Base-by-base conservation (phyloP, 768 basidiomycete species). In the Lactarius indigo region DNA sequence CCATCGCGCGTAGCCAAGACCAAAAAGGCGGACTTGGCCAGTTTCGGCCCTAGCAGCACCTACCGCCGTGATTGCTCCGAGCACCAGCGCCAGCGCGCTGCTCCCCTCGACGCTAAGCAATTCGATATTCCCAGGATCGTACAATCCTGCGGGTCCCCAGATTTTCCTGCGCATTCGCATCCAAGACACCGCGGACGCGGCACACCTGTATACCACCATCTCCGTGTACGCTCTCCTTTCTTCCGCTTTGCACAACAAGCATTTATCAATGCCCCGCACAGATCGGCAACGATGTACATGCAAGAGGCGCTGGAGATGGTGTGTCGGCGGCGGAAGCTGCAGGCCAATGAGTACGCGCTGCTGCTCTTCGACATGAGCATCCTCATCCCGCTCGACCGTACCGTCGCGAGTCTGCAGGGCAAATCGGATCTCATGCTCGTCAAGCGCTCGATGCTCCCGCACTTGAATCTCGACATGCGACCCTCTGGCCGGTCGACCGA, bases 261-360 rank as follows among this genome's bases (percentile, higher is more conserved):
- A 20, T 3, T 2, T 33, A 1, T 37, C 61, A 56, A 60, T 23
- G 47, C 7, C 18, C 59, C 33, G 15, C 41, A 47, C 72, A 92
- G 90, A 6, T 87, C 94, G 10, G 87, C 92, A 17, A 94, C 92
- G 10, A 97, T 94, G 89, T 98, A 98, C 75, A 90, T 98, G 86
- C 94, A 96, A 72, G 96, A 98, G 76, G 92, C 93, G 1, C 83
- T 97, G 28, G 96, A 97, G 68, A 80, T 88, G 26, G 89, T 93
- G 1, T 94, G 91, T 74, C 81, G 84, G 42, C 86, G 85, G 73
- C 84, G 88, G 58, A 86, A 85, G 72, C 76, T 92, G 33, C 84
- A 89, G 71, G 84, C 90, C 35, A 86, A 89, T 64, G 89, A 94
- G 65, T 98, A 94, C 78, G 92, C 92, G 1, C 83, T 98, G 26